Base-by-base conservation (phyloP, 164 flowering plant species). In the Piper betle region DNA sequence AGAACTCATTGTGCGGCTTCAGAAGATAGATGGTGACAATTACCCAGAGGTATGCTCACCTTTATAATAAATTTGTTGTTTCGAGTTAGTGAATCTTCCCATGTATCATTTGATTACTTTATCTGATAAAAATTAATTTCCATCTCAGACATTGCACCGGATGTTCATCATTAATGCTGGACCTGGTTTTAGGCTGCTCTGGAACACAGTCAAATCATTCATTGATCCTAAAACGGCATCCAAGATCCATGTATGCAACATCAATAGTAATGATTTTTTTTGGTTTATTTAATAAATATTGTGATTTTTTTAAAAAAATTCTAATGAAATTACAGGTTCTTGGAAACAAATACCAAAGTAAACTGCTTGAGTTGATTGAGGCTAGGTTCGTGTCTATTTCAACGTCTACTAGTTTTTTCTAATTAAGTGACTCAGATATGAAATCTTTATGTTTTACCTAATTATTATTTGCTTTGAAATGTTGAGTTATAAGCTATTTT, bases 141-240 rank as follows among this genome's bases (percentile, higher is more conserved):
- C 17, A 55, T 65, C 74, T 71, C 86, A 91, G 97, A 88, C 97
- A 38, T 86, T 91, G 20, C 71, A 67, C 70, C 89, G 78, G 70
- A 88, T 91, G 97, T 86, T 81, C 72, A 91, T 91, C 71, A 82
- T 91, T 78, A 91, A 91, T 83, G 96, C 97, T 70, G 96, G 97
- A 57, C 84, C 94, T 72, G 96, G 97, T 53, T 91, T 91, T 78
- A 79, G 88, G 77, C 78, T 91, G 59, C 69, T 91, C 11, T 91
- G 96, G 97, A 83, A 72, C 77, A 86, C 96, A 13, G 87, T 91
- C 18, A 91, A 84, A 77, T 64, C 79, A 61, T 86, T 91, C 63
- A 76, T 91, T 38, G 97, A 91, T 74, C 96, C 96, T 20, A 88
- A 74, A 74, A 91, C 96, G 10, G 75, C 96, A 39, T 82, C 96